Evolutionary conservation across 2,329 filamentous ascomycete species (phyloP), one percentile per base, ranked within the genome.

Genomic region (Colletotrichum cereale): DNA sequence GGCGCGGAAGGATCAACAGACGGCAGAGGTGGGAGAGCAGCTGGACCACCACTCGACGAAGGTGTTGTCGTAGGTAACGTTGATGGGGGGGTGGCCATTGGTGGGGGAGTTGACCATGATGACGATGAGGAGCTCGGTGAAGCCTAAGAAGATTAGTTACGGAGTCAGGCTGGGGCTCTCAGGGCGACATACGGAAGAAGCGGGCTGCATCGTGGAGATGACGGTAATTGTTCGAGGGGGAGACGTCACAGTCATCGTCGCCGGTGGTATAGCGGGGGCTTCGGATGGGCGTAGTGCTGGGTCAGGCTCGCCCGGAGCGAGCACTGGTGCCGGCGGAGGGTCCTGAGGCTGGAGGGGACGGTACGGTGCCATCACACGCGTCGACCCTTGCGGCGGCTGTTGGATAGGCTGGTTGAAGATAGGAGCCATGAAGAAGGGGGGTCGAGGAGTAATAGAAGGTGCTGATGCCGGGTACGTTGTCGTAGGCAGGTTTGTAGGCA

Each of bases 1-100:
- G 70, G 70, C 16, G 70, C 70, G 2, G 66, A 70, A 18, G 70
- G 70, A 29, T 72, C 70, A n/a, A 71, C 14, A 10, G 66, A 21
- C 4, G 70, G 70, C 66, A 72, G 2, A 7, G 70, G 70, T 5
- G 70, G 55, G 2, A 72, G 31, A n/a, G 52, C 61, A 50, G 42
- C 29, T 2, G 44, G 58, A 14, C 58, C 44, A 14, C 58, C 44
- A 11, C 29, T 62, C n/a, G 58, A 44, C n/a, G 12, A 44, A 24
- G 42, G 18, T 38, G 24, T 5, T 31, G 60, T 12, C 16, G 18
- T 48, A 26, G 61, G 48, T n/a, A 31, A 21, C n/a, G 60, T 62
- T 12, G 60, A 36, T 26, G 47, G 16, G 14, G 60, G 31, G 6
- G 66, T 48, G 2, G 31, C 48, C 26, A 36, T 36, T 11, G 62